Conservation (phyloP, 495 filamentous ascomycete genomes). For the Apiosordaria backusii region DNA sequence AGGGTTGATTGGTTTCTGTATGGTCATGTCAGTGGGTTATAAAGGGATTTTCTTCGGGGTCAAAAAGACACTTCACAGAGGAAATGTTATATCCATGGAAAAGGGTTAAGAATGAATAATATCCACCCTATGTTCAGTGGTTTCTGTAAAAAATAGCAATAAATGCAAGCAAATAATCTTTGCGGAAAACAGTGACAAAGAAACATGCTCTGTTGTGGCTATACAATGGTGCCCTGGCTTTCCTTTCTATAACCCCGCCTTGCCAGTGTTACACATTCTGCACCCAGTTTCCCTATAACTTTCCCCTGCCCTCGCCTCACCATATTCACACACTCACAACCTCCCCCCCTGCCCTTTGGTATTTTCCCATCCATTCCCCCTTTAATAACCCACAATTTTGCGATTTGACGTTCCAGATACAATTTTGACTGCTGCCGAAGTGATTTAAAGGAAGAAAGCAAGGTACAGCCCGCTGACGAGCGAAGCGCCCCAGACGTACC, state of each 20-base stretch:
- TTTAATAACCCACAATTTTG: slow-evolving; percentile 7
- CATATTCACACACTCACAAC: neutral
- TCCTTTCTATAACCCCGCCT: neutral
- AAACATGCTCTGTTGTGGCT: slow-evolving; percentile 18
- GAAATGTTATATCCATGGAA: neutral
- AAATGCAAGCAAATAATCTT: slow-evolving; percentile 1
- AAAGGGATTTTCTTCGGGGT: too few species aligned
- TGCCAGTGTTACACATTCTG: neutral
- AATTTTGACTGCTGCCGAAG: neutral
- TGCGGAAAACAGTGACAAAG: slow-evolving; percentile 15
- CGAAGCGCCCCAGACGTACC: slow-evolving; percentile 66
- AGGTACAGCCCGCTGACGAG: slow-evolving; percentile 59
- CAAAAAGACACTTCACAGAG: neutral
- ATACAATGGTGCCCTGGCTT: neutral
- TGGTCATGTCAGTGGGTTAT: neutral
- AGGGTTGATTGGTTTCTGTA: neutral
- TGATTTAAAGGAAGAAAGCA: slow-evolving; percentile 42
- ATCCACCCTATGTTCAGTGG: neutral
- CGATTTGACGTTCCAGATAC: neutral
- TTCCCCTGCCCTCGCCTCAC: neutral
- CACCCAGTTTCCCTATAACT: neutral
- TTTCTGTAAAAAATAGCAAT: neutral
- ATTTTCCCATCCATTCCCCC: neutral
- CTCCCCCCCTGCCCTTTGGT: neutral
- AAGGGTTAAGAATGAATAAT: neutral